Evolutionary conservation across 2,329 filamentous ascomycete species (phyloP).

Genomic region (Arthroderma uncinatum): DNA sequence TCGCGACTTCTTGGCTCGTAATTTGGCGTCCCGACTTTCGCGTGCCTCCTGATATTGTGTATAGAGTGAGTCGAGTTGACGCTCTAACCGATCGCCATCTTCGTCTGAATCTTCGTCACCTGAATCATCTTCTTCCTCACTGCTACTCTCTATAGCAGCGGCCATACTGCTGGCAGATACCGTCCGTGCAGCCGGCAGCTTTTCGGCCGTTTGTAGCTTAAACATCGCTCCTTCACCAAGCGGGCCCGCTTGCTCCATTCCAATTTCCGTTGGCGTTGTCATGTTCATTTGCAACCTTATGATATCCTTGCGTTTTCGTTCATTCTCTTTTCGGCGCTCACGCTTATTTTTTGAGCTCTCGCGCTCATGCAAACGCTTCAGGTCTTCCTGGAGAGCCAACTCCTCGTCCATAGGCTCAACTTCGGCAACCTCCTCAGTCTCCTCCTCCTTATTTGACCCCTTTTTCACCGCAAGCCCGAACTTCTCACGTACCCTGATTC

Average conservation of each 20-base stretch:
- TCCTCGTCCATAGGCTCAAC: conserved; percentile 92
- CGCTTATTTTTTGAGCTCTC: conserved; percentile 67
- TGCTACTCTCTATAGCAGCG: conserved; percentile 45
- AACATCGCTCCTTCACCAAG: conserved; percentile 77
- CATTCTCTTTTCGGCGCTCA: conserved; percentile 77
- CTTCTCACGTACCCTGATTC: conserved; percentile 75
- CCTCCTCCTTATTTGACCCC: conserved; percentile 36
- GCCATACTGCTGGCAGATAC: conserved; percentile 73
- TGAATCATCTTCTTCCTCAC: conserved; percentile 47
- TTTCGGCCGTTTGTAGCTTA: conserved; percentile 68
- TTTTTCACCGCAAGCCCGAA: conserved; percentile 80
- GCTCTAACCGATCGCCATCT: conserved; percentile 70
- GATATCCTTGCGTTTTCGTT: conserved; percentile 87
- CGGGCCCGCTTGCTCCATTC: conserved; percentile 73
- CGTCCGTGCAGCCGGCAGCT: conserved; percentile 56
- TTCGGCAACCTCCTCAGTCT: conserved; percentile 63
- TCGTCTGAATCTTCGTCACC: conserved; percentile 57
- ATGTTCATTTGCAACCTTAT: conserved; percentile 97
- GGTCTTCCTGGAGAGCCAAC: conserved; percentile 74
- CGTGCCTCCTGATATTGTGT: conserved; percentile 71
- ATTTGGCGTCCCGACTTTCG: conserved; percentile 72
- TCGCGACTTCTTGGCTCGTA: conserved; percentile 77
- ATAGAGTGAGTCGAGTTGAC: conserved; percentile 79
- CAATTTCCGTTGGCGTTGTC: conserved; percentile 90
- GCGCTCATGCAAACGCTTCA: conserved; percentile 70